Percentiles rank a stretch among this genome's conserved stretches.
These are phyloP conservation scores for Apiospora malaysiana DNA, from an alignment of 2,329 filamentous ascomycete genomes.

Conservation along the genomic window DNA sequence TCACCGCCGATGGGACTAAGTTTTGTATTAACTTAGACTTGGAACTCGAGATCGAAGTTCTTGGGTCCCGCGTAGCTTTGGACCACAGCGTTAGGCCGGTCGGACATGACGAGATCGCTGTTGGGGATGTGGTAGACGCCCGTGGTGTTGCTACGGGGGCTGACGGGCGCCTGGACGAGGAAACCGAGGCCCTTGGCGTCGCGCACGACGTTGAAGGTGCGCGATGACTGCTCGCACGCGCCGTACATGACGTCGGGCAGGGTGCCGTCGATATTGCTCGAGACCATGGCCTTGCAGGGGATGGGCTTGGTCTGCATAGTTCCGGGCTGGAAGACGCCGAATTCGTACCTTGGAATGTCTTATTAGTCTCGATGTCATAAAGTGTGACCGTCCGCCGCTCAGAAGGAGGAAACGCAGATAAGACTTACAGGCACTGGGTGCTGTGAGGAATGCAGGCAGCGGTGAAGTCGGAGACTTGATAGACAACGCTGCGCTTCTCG, in stretches of 20 bases:
- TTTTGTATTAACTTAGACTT: background rate
- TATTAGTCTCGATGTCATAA: background rate
- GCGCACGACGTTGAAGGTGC: slow-evolving; percentile 20
- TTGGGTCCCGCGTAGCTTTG: slow-evolving; percentile 13
- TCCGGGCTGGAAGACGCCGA: slow-evolving; percentile 19
- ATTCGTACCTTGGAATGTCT: background rate
- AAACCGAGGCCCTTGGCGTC: slow-evolving; percentile 14
- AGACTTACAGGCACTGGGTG: slow-evolving; percentile 14
- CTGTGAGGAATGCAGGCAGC: slow-evolving; percentile 13
- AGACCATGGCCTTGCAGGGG: slow-evolving; percentile 15
- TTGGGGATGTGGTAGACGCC: slow-evolving; percentile 18
- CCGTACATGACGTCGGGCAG: slow-evolving; percentile 8
- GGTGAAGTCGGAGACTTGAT: slow-evolving; percentile 10
- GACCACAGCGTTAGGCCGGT: background rate
- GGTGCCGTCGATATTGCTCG: background rate
- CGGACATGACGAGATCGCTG: slow-evolving; percentile 19
- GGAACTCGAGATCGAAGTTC: background rate
- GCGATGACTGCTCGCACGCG: slow-evolving; percentile 9
- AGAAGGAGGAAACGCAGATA: background rate
- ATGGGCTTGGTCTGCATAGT: slow-evolving; percentile 12
- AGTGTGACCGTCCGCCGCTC: no score
- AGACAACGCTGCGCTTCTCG: slow-evolving; percentile 8
- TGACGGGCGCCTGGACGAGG: slow-evolving; percentile 8
- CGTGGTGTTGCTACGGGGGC: slow-evolving; percentile 1
- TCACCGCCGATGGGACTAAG: no score